These are phyloP conservation scores for Pseudozyma flocculosa DNA, from an alignment of 1,284 basidiomycete genomes.

Conservation along the genomic window DNA sequence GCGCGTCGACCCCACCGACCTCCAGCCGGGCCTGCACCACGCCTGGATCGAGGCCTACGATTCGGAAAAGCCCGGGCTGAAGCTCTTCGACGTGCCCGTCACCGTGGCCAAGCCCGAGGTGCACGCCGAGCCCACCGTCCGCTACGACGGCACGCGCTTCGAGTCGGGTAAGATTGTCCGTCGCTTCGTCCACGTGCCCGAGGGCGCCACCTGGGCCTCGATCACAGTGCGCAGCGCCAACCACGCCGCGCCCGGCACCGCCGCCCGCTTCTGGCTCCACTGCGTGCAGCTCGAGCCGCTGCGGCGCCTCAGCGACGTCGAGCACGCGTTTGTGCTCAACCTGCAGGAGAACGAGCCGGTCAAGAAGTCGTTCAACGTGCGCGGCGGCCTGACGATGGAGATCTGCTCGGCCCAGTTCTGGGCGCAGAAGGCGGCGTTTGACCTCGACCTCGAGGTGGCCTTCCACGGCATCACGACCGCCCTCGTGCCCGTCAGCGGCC, in stretches of 20 bases:
- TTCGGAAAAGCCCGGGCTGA: constrained; percentile 41
- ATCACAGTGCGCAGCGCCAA: constrained; percentile 48
- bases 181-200: constrained; percentile 55
- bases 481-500: constrained; percentile 34
- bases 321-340: constrained; percentile 52
- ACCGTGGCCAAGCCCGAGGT: constrained; percentile 57
- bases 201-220: constrained; percentile 58
- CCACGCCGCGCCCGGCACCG: constrained; percentile 47
- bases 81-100: constrained; percentile 56
- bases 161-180: constrained; percentile 52
- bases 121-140: constrained; percentile 35
- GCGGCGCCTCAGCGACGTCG: constrained; percentile 48
- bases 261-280: constrained; percentile 57
- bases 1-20: constrained; percentile 52
- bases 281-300: constrained; percentile 56
- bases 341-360: constrained; percentile 56
- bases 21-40: constrained; percentile 54
- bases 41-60: constrained; percentile 54
- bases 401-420: constrained; percentile 58
- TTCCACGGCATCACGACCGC: constrained; percentile 56
- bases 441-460: constrained; percentile 55
- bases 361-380: constrained; percentile 52
- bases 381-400: constrained; percentile 56
- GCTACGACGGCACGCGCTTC: constrained; percentile 34
- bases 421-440: constrained; percentile 51